Evolutionary conservation across 129 eudicot genomes (phyloP).

Genomic region (Flaveria trinervia): DNA sequence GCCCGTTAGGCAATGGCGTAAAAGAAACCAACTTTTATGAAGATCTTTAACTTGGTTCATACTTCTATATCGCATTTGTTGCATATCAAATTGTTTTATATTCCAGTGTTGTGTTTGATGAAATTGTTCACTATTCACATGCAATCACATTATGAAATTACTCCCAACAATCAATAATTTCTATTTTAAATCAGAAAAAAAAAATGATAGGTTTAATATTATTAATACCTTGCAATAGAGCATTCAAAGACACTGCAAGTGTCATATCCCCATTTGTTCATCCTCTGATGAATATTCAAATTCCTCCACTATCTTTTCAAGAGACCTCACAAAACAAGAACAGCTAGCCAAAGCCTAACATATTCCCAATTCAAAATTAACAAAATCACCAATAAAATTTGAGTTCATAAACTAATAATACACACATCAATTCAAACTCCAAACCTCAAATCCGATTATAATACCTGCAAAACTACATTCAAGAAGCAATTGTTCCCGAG

Average conservation of each 20-base stretch:
- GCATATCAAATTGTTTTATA: background rate
- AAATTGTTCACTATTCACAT: background rate
- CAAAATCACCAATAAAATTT: background rate
- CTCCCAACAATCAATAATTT: background rate
- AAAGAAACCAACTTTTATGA: background rate
- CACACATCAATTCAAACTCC: too few species aligned
- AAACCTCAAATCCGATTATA: background rate
- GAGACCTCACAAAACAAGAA: constrained; percentile 53
- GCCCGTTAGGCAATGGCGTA: constrained; percentile 5
- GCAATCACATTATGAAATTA: background rate
- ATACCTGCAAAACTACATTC: constrained; percentile 96
- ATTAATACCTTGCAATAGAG: constrained; percentile 61
- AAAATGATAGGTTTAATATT: background rate
- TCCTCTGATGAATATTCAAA: constrained; percentile 40
- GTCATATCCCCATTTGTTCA: constrained; percentile 61
- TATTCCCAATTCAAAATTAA: constrained; percentile 22
- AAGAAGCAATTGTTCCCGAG: constrained; percentile 90
- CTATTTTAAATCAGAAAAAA: background rate
- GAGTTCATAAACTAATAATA: background rate
- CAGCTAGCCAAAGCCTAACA: constrained; percentile 87
- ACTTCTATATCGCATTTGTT: background rate
- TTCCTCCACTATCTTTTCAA: constrained; percentile 53
- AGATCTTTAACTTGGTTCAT: background rate
- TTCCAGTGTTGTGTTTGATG: background rate
- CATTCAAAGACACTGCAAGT: constrained; percentile 57